Base-by-base conservation (phyloP, 1,284 basidiomycete species). In the Trametes polyzona region DNA sequence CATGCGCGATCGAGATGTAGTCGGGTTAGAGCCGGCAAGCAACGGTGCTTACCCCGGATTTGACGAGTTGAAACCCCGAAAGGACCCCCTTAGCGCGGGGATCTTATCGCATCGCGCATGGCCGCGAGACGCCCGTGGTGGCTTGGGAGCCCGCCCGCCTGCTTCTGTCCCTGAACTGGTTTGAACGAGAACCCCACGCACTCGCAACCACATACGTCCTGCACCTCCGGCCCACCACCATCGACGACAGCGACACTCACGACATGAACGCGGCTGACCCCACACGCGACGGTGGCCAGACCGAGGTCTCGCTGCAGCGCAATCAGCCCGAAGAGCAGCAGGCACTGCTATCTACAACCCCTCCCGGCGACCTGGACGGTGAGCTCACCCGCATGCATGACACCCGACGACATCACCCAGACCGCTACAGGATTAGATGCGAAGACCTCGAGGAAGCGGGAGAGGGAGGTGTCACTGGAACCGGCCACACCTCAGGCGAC, bases 401-500 rank as follows among this genome's bases (percentile, higher is more conserved):
- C 32, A 8, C 16, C n/a, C 10, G 32, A 19, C 30, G 16, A 36
- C 14, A 16, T 39, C 12, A 26, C 37, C 47, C 29, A 55, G 41
- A 19, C 32, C 6, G 8, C 4, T 17, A 0, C 47, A 56, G 53
- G 52, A 3, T 19, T 35, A 52, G 62, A 63, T 36, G 21, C 46
- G 23, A 63, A 63, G 59, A 63, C 30, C 12, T 69, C 70, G 1
- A 58, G 68, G 67, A 92, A 92, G 70, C 81, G 89, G 59, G 87
- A 90, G 69, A 77, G 89, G 37, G 88, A 91, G 71, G 82, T 87
- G 19, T 92, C 89, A 26, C 71, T 86, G 27, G 89, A 91, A 69
- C 87, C 87, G 50, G 76, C 75, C 12, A 80, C 83, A 14, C 82
- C 86, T 17, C 79, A 78, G 68, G 74, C 78, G 47, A 64, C 71